phyloP scores from a whole-genome alignment of 2,329 filamentous ascomycete species.

The Xylaria sp. region DNA sequence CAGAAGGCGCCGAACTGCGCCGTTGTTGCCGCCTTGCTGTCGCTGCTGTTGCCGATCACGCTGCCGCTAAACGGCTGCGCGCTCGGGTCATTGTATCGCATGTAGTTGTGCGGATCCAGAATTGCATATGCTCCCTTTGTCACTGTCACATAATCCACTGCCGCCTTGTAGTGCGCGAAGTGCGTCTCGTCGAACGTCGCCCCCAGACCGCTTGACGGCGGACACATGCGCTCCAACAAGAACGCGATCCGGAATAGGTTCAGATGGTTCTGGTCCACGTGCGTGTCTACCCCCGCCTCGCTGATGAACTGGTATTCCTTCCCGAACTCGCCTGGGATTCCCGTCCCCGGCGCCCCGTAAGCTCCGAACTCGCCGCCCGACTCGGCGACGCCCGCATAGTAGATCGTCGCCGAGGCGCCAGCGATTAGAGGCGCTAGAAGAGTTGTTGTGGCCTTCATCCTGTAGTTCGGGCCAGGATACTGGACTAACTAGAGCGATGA shows the following conservation, averaged over 20 bases:
- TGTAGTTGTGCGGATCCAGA: constrained; percentile 59
- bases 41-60: constrained; percentile 54
- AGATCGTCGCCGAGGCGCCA: constrained; percentile 49
- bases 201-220: constrained; percentile 51
- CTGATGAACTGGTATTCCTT: constrained; percentile 58
- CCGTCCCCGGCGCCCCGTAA: constrained; percentile 48
- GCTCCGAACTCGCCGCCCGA: constrained; percentile 55
- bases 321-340: constrained; percentile 56
- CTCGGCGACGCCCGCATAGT: constrained; percentile 54
- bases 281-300: constrained; percentile 50
- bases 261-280: constrained; percentile 52
- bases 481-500: background rate
- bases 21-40: constrained; percentile 52
- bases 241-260: constrained; percentile 57
- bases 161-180: constrained; percentile 51
- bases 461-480: background rate
- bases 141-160: constrained; percentile 56
- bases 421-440: constrained; percentile 31
- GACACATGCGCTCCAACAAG: constrained; percentile 57
- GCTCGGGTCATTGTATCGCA: constrained; percentile 59
- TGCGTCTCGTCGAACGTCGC: constrained; percentile 57
- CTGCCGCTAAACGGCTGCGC: constrained; percentile 54
- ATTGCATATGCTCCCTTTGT: constrained; percentile 54
- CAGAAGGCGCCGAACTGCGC: constrained; percentile 55
- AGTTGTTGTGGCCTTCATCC: constrained; percentile 32